A percentile compares a stretch with the other conserved stretches of the same genome.
phyloP scores from a whole-genome alignment of 2,329 filamentous ascomycete species.

The Teratosphaeria zuluensis region DNA sequence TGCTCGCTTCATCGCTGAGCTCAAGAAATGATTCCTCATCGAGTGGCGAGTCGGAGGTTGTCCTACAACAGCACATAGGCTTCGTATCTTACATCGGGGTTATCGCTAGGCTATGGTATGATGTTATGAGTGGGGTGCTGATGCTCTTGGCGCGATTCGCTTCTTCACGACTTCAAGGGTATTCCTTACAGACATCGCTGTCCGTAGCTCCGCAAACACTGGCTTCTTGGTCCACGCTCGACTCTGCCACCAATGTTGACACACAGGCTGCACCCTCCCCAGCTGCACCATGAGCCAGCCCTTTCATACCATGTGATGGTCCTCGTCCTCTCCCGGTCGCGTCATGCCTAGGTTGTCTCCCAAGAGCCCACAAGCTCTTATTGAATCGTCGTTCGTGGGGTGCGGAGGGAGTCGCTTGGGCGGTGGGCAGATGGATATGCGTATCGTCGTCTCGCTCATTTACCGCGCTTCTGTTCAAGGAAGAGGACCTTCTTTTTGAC shows the following conservation, averaged over 20 bases:
- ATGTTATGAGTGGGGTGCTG: neutral
- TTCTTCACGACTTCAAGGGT: neutral
- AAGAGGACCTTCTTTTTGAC: slow-evolving; percentile 95
- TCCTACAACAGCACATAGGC: neutral
- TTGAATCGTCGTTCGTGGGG: neutral
- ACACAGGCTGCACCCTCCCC: neutral
- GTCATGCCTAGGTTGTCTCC: neutral
- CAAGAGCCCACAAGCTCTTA: neutral
- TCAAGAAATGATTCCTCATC: slow-evolving; percentile 3
- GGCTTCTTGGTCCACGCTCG: neutral
- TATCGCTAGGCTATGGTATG: neutral
- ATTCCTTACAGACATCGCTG: neutral
- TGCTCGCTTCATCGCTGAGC: slow-evolving; percentile 18
- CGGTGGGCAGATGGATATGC: neutral
- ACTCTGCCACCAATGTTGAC: neutral
- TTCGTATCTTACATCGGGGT: neutral
- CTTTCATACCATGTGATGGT: too few species aligned
- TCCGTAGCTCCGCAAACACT: neutral
- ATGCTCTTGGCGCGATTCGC: neutral
- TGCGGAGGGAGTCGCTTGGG: neutral
- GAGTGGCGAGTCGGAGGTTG: neutral
- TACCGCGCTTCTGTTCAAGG: slow-evolving; percentile 77
- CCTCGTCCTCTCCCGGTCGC: too few species aligned
- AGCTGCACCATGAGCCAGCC: too few species aligned
- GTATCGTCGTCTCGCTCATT: neutral